Percentiles rank a stretch among this genome's conserved stretches.
Conservation (phyloP, 108 stramenopile genomes). For the Discostella pseudostelligera region DNA sequence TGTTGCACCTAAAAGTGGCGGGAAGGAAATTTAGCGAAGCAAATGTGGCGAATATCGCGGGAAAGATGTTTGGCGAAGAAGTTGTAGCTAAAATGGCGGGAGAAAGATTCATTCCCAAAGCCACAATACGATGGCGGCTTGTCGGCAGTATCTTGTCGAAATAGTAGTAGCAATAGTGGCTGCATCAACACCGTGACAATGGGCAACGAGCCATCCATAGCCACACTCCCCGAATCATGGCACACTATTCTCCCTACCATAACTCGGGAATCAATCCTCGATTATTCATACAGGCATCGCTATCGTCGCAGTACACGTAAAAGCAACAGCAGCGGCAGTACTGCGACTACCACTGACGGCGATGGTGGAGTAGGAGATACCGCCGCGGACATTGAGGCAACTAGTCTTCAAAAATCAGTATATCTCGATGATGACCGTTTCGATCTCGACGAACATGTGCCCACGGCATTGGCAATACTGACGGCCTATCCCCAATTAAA, state of each 20-base stretch:
- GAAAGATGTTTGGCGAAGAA: too few species aligned
- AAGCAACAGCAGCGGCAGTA: not conserved
- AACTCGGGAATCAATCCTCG: constrained; percentile 28
- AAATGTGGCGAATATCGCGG: too few species aligned
- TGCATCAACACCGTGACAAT: not conserved
- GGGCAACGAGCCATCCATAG: constrained; percentile 15
- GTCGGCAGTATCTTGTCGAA: too few species aligned
- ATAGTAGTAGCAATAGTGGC: too few species aligned
- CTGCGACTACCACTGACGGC: not conserved
- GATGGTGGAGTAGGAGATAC: constrained; percentile 1
- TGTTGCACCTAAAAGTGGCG: too few species aligned
- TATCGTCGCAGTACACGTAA: not conserved
- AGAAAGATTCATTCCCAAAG: too few species aligned
- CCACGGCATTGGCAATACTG: constrained; percentile 33
- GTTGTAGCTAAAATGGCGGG: too few species aligned
- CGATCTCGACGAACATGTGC: constrained; percentile 41
- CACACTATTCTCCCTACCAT: constrained; percentile 30
- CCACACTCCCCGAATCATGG: constrained; percentile 37
- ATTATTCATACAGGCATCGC: constrained; percentile 17
- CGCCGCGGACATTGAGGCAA: not conserved
- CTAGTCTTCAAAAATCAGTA: constrained; percentile 1
- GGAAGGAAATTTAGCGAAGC: too few species aligned
- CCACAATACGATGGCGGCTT: too few species aligned
- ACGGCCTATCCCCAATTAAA: constrained; percentile 32
- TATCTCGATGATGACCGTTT: constrained; percentile 28